Evolutionary conservation across 164 flowering plant species (phyloP), one percentile per base, ranked within the genome.

Genomic region (Tinospora cordifolia): DNA sequence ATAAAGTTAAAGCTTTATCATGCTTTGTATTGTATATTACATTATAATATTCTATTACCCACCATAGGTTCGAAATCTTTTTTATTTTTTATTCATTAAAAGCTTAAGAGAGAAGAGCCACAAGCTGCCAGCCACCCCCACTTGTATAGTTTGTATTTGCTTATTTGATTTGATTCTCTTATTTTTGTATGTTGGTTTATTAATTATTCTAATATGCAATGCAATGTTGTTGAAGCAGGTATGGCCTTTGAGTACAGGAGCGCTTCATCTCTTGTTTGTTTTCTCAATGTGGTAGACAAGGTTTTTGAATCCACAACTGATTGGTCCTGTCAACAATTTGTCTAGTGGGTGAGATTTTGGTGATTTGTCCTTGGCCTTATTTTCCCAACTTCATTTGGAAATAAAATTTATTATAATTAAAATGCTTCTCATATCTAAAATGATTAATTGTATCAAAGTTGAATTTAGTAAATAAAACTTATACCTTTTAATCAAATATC

Each of bases 1-100:
- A 12, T 70, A 62, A 70, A 70, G 66, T 46, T 70, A 21, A 38
- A 38, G 41, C 68, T 39, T 65, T 65, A 39, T 64, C 38, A 27
- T 30, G 66, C 38, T 19, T 65, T 65, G 5, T 62, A 0, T 22
- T 21, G 68, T 65, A n/a, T 39, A 17, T 39, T n/a, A 39, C 11
- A 27, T 63, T 2, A 26, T 34, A n/a, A 63, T 17, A 63, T 63
- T 17, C 40, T 38, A 13, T 39, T 65, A 21, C 67, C 10, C 5
- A 54, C 60, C 60, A 54, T n/a, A 54, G 60, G 60, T 19, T 54
- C 21, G n/a, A 19, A 1, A 54, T 54, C 24, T 54, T 54, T 54
- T 30, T 30, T 30, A 30, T 54, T 5, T 54, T 9, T 54, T 54
- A n/a, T 30, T 30, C 4, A 30, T 54, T 5, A 54, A 54, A 21